Percentiles rank a stretch among this genome's conserved stretches.
These are phyloP conservation scores for Phytophthora tentaculata DNA, from an alignment of 352 stramenopile genomes.

Conservation along the genomic window DNA sequence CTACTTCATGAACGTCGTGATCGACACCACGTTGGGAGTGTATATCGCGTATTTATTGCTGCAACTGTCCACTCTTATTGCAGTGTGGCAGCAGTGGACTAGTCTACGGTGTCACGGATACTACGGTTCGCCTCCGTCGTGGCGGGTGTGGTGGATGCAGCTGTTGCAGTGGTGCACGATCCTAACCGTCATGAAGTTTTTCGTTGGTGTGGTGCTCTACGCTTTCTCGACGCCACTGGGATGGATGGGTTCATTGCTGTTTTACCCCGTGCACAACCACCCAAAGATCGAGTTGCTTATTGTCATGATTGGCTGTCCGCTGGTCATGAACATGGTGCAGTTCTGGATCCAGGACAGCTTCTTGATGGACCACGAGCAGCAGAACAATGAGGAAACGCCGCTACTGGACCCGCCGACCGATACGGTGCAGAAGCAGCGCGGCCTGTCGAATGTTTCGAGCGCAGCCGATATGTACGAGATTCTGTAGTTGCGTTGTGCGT, in stretches of 20 bases:
- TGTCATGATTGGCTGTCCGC: constrained; percentile 86
- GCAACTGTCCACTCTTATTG: constrained; percentile 59
- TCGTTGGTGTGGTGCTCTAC: constrained; percentile 69
- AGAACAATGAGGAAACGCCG: constrained; percentile 41
- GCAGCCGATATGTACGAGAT: constrained; percentile 72
- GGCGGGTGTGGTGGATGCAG: constrained; percentile 68
- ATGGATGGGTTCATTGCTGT: constrained; percentile 66
- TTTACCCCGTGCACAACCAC: constrained; percentile 72
- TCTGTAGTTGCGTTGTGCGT: constrained; percentile 45
- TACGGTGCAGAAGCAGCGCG: constrained; percentile 38
- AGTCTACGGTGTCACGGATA: constrained; percentile 65
- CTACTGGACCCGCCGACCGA: constrained; percentile 27
- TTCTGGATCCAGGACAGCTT: constrained; percentile 90
- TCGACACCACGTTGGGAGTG: constrained; percentile 83
- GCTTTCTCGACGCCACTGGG: constrained; percentile 64
- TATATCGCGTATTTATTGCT: constrained; percentile 85
- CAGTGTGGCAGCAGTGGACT: constrained; percentile 66
- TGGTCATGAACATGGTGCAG: constrained; percentile 88
- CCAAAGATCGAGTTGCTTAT: constrained; percentile 83
- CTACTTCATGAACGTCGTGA: constrained; percentile 90
- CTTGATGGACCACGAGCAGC: constrained; percentile 59
- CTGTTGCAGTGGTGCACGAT: constrained; percentile 72
- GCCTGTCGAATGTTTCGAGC: constrained; percentile 51
- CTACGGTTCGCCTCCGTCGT: constrained; percentile 74
- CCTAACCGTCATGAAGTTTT: constrained; percentile 70